Conservation (phyloP, 2,329 filamentous ascomycete species). For the Ceratocystiopsis minuta region DNA sequence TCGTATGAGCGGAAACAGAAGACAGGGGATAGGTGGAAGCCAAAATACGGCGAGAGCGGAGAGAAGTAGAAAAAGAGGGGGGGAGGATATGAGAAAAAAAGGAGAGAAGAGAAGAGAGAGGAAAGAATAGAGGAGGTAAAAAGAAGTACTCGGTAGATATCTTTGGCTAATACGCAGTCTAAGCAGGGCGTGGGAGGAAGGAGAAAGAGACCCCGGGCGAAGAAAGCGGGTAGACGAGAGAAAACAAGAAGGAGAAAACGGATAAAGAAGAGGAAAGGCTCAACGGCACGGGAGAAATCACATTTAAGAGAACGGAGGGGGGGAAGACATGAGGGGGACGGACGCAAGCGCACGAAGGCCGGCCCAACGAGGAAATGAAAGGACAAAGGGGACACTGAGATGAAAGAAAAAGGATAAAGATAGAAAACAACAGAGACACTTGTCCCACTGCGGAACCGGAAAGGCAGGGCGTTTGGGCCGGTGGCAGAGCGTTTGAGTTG, state of each 20-base stretch:
- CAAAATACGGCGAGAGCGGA: too few species aligned
- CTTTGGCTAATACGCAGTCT: too few species aligned
- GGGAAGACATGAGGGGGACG: too few species aligned
- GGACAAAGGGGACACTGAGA: neutral
- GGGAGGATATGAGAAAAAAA: neutral
- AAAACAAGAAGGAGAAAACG: neutral
- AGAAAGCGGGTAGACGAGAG: too few species aligned
- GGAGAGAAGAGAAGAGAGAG: neutral
- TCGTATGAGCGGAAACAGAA: too few species aligned
- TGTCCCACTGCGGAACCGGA: constrained; percentile 5
- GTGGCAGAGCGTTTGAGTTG: constrained; percentile 1
- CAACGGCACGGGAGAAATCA: neutral
- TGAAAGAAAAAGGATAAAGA: constrained; percentile 1
- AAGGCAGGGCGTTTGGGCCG: constrained; percentile 2
- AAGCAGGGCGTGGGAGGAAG: too few species aligned
- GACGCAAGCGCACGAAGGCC: neutral
- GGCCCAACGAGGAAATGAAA: neutral
- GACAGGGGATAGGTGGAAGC: too few species aligned
- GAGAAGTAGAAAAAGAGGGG: neutral
- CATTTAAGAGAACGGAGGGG: neutral
- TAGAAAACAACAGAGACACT: neutral
- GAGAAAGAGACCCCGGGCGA: neutral
- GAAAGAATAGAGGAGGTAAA: too few species aligned
- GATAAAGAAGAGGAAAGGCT: constrained; percentile 3
- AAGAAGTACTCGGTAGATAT: too few species aligned